Base-by-base conservation (phyloP, 345 rosid genomes). In the Syzygium aromaticum region DNA sequence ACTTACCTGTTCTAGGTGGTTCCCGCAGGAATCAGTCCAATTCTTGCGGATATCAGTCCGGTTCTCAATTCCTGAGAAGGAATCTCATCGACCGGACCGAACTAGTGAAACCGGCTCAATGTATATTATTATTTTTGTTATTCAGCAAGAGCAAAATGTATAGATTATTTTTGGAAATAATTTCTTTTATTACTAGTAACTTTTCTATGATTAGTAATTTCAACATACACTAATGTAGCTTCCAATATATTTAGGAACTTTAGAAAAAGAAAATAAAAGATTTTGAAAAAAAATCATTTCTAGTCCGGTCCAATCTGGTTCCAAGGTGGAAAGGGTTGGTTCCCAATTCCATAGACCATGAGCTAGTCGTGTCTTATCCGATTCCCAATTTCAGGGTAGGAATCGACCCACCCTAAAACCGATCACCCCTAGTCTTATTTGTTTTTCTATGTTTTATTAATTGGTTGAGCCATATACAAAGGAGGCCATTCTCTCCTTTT, bases 291-390 rank as follows among this genome's bases (percentile, higher is more conserved):
- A 43, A 43, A 5, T 43, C 46, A 43, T 43, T 43, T 43, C 46
- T 43, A 6, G 46, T 43, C 11, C 1, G 0, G 7, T 33, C 22
- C 11, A 1, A 7, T 73, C 14, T 0, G 1, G 5, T 17, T 73
- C 25, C 6, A 33, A 1, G 80, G 25, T 19, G 13, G 38, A 73
- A 9, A 73, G 2, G 46, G 3, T 1, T 1, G 4, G 21, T 33
- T 73, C 49, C 3, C 1, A 0, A 0, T 30, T 67, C 78, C 3
- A 73, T 43, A 6, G 46, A 43, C 46, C 7, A 43, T 7, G 46
- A 43, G 46, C 46, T 43, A 7, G 46, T 43, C 46, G 7, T 43
- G 46, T 43, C 46, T 7, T 43, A 43, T 43, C 46, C 46, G 46
- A 43, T 33, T 73, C 25, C 1, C 1, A 0, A 0, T 30, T 67